Evolutionary conservation across 768 basidiomycete genomes (phyloP), one percentile per base, ranked within the genome.

Genomic region (Pulveroboletus sp.): DNA sequence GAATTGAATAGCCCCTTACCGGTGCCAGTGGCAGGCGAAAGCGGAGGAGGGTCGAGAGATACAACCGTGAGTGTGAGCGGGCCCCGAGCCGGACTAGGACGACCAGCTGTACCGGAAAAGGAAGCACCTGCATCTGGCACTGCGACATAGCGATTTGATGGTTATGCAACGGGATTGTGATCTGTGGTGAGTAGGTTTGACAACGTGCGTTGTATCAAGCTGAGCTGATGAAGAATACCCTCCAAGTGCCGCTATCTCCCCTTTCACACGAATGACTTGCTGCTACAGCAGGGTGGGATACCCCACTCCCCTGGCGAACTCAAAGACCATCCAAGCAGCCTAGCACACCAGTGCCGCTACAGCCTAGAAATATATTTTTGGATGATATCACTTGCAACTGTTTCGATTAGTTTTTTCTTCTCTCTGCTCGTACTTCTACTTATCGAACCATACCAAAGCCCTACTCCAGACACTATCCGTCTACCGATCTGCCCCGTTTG

Each of bases 121-220:
- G 54, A 52, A 36, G 42, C 23, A 9, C 26, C 22, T 22, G 22
- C 42, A 19, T 34, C 53, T 35, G 31, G 36, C 38, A 31, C 51
- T 23, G 43, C 53, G 36, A 64, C 17, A 44, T 57, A 60, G 46
- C 20, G 42, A 59, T 54, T 22, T 41, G 31, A 22, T 30, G 39
- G 45, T 16, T 37, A 30, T 51, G 22, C 42, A 47, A 31, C 26
- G 41, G 26, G 39, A 47, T 41, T 49, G 30, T 14, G 48, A 50
- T 31, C 36, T 45, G 38, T 47, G 39, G 31, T 40, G 55, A 51
- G 66, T 59, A 44, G 41, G 43, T 53, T 30, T 30, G 41, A 51
- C 47, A 37, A 34, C 14, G 12, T 27, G 24, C 12, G 27, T 34
- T 39, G 17, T 43, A 24, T 4, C 20, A 29, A 43, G n/a, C n/a